Evolutionary conservation across 139 green algal species (phyloP).

Genomic region (Chlamydomonas schloesseri): DNA sequence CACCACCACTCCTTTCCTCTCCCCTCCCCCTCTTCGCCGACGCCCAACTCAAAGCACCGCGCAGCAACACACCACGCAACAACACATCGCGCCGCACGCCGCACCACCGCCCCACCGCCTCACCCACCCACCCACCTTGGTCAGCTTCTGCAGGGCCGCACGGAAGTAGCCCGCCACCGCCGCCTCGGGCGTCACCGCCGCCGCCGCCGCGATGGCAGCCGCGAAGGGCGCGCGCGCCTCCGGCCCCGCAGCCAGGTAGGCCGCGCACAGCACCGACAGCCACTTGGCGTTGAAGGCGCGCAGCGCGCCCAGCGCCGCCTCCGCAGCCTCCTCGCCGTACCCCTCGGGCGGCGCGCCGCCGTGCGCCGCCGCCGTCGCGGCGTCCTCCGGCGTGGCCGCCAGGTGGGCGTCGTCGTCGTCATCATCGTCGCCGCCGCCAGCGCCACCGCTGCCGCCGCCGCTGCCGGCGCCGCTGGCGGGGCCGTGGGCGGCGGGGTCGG

Average conservation of each 20-base stretch:
- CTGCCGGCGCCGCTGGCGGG: not conserved
- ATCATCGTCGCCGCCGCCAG: slow-evolving; percentile 38
- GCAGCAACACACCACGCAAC: no score
- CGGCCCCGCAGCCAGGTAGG: slow-evolving; percentile 73
- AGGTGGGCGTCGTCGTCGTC: slow-evolving; percentile 43
- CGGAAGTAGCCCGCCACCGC: slow-evolving; percentile 77
- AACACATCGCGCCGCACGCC: no score
- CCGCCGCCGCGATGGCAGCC: slow-evolving; percentile 76
- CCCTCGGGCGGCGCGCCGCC: slow-evolving; percentile 43
- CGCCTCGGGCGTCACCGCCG: slow-evolving; percentile 63
- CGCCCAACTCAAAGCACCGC: no score
- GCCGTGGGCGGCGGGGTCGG: slow-evolving; percentile 34
- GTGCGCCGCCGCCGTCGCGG: slow-evolving; percentile 35
- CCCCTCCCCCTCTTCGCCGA: no score
- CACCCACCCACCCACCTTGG: slow-evolving; percentile 2
- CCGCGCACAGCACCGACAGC: slow-evolving; percentile 66
- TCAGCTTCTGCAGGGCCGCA: slow-evolving; percentile 50
- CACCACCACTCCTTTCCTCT: no score
- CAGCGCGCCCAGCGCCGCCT: slow-evolving; percentile 69
- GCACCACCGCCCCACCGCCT: not conserved
- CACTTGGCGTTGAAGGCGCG: slow-evolving; percentile 78
- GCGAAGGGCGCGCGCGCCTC: slow-evolving; percentile 65
- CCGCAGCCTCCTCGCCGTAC: slow-evolving; percentile 49
- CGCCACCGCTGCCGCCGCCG: not conserved
- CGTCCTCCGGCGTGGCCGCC: not conserved